These are phyloP conservation scores for Lupinus albus DNA, from an alignment of 306 rosid genomes.

Conservation along the genomic window DNA sequence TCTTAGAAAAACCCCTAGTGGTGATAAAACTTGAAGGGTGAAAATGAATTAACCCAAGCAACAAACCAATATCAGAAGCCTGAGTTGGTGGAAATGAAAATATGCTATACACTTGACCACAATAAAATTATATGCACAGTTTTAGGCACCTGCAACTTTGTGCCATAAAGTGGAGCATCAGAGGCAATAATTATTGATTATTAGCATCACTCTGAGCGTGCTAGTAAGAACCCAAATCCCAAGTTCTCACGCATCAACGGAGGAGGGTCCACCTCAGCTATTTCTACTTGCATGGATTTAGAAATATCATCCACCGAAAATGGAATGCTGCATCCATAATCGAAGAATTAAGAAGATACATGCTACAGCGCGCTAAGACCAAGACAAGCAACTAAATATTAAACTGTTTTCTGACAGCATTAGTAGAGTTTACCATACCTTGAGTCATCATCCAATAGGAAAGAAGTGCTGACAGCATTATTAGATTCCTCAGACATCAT, in stretches of 20 bases:
- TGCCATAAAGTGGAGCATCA: slow-evolving; percentile 44
- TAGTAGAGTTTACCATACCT: slow-evolving; percentile 65
- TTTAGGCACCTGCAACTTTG: slow-evolving; percentile 56
- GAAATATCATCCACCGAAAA: slow-evolving; percentile 98
- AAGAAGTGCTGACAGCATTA: slow-evolving; percentile 93
- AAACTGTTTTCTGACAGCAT: slow-evolving; percentile 18
- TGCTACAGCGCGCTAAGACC: neutral
- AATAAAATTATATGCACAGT: slow-evolving; percentile 67
- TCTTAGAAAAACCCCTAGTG: slow-evolving; percentile 64
- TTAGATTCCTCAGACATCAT: slow-evolving; percentile 93
- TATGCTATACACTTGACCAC: slow-evolving; percentile 65
- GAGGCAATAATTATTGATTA: slow-evolving; percentile 35
- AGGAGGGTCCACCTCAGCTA: slow-evolving; percentile 91
- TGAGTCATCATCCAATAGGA: slow-evolving; percentile 94
- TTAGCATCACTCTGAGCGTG: slow-evolving; percentile 73
- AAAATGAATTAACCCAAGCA: slow-evolving; percentile 64
- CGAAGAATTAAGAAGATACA: slow-evolving; percentile 31
- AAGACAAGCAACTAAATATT: neutral
- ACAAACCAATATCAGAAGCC: slow-evolving; percentile 65
- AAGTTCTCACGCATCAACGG: slow-evolving; percentile 95
- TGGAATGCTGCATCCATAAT: slow-evolving; percentile 74
- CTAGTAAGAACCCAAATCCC: slow-evolving; percentile 86
- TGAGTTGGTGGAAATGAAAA: slow-evolving; percentile 54
- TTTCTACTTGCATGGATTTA: slow-evolving; percentile 91
- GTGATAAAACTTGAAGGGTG: slow-evolving; percentile 70